Conservation (phyloP, 768 basidiomycete species). For the Boletus tomentosulus region DNA sequence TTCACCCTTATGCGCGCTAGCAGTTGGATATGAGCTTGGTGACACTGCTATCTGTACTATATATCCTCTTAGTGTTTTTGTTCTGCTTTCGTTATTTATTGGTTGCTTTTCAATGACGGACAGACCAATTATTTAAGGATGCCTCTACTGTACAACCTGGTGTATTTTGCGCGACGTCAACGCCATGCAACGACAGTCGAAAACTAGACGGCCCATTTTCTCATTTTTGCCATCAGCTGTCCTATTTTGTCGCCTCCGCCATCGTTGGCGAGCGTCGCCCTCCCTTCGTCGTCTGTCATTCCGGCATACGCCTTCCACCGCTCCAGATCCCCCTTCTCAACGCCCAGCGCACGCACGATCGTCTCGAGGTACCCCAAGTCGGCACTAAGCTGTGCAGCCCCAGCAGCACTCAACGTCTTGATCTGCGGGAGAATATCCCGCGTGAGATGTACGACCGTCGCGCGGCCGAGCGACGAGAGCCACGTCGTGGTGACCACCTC, state of each 20-base stretch:
- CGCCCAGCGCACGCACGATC: constrained; percentile 86
- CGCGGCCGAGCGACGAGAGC: constrained; percentile 86
- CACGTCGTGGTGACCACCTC: constrained; percentile 87
- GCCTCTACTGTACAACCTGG: constrained; percentile 8
- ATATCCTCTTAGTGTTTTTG: constrained; percentile 26
- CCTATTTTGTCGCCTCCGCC: constrained; percentile 17
- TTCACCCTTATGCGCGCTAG: constrained; percentile 64
- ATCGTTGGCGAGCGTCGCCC: constrained; percentile 14
- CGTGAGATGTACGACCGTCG: constrained; percentile 73
- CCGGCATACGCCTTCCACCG: constrained; percentile 73
- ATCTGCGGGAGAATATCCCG: constrained; percentile 68
- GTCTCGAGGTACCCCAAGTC: constrained; percentile 90
- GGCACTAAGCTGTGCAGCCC: constrained; percentile 78
- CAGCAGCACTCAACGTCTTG: constrained; percentile 52
- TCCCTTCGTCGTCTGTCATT: constrained; percentile 49
- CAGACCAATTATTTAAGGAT: constrained; percentile 3
- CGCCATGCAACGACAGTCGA: background rate
- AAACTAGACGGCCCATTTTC: constrained; percentile 23
- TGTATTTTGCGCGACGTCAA: background rate
- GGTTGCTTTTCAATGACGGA: background rate
- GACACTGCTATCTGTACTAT: constrained; percentile 23
- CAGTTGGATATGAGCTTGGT: background rate
- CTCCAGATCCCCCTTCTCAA: constrained; percentile 77
- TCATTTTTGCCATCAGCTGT: constrained; percentile 28
- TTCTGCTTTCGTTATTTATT: constrained; percentile 18